phyloP scores from a whole-genome alignment of 129 eudicot genomes.

The Lonicera japonica region DNA sequence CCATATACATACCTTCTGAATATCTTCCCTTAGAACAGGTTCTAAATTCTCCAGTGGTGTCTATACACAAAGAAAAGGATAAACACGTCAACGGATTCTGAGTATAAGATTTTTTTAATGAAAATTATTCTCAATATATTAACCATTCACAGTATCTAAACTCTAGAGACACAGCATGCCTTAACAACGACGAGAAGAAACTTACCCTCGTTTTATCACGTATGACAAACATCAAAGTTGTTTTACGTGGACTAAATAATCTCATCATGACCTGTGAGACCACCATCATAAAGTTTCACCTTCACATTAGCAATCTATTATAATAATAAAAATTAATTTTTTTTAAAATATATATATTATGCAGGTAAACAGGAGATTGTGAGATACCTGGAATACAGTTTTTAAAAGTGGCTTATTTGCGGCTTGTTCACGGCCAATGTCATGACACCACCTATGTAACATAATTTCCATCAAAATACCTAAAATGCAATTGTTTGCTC shows the following conservation, averaged over 20 bases:
- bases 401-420: conserved; percentile 90
- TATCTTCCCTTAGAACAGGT: conserved; percentile 91
- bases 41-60: conserved; percentile 92
- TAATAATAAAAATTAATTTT: no score
- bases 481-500: neutral
- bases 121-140: neutral
- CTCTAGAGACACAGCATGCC: neutral
- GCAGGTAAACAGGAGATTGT: neutral
- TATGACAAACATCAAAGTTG: conserved; percentile 92
- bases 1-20: conserved; percentile 56
- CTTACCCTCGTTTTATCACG: conserved; percentile 97
- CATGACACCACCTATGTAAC: conserved; percentile 75
- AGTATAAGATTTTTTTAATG: neutral
- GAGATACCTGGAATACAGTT: conserved; percentile 77
- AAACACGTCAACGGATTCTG: conserved; percentile 1
- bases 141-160: neutral
- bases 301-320: conserved; percentile 2
- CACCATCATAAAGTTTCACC: conserved; percentile 6
- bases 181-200: conserved; percentile 8
- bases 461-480: conserved; percentile 18
- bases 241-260: conserved; percentile 97
- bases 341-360: neutral
- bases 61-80: conserved; percentile 32
- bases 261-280: conserved; percentile 88
- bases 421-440: conserved; percentile 96